Evolutionary conservation across 1,139 yeast species (phyloP).

Genomic region (Hanseniaspora uvarum): DNA sequence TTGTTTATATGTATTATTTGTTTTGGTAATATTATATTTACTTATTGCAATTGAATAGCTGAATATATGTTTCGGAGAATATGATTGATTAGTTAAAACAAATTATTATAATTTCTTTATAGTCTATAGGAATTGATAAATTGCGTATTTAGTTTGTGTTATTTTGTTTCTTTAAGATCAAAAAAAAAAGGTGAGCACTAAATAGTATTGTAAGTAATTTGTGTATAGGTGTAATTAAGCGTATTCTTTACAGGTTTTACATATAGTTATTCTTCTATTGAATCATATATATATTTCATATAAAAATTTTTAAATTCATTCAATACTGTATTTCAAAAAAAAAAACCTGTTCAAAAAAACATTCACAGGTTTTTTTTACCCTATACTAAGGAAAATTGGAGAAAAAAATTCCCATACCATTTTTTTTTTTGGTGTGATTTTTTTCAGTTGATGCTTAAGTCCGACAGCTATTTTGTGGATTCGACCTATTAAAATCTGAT

Average conservation of each 20-base stretch:
- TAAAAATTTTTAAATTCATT: no score
- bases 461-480: not conserved
- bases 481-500: conserved; percentile 1
- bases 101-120: not conserved
- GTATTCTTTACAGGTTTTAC: not conserved
- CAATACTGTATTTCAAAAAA: no score
- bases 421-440: not conserved
- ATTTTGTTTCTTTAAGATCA: not conserved
- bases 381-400: not conserved
- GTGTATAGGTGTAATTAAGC: not conserved
- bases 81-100: not conserved
- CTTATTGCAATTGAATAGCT: not conserved
- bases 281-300: no score
- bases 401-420: not conserved
- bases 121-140: not conserved
- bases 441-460: not conserved
- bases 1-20: not conserved
- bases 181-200: not conserved
- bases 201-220: not conserved
- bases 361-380: not conserved
- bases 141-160: not conserved
- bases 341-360: not conserved
- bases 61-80: not conserved
- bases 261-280: no score
- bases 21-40: not conserved